Evolutionary conservation across 495 filamentous ascomycete species (phyloP).

Genomic region (Aspergillus campestris): DNA sequence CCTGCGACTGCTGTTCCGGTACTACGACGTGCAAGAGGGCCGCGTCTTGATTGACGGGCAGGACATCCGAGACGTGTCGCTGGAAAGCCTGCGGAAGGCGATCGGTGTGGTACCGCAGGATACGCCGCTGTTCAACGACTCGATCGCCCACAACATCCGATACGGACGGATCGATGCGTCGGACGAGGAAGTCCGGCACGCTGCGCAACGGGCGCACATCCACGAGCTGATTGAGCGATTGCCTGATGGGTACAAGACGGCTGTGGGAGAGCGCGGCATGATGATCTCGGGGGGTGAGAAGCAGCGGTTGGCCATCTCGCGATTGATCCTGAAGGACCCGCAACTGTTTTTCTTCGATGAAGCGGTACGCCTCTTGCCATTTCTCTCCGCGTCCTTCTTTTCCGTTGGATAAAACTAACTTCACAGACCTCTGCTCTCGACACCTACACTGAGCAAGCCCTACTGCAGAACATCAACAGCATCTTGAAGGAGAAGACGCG

Average conservation of each 20-base stretch:
- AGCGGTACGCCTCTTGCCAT: slow-evolving; percentile 49
- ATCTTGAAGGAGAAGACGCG: slow-evolving; percentile 82
- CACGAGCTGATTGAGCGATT: slow-evolving; percentile 70
- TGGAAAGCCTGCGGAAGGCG: slow-evolving; percentile 72
- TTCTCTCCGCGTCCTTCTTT: background rate
- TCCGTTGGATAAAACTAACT: slow-evolving; percentile 7
- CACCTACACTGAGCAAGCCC: slow-evolving; percentile 87
- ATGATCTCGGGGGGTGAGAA: slow-evolving; percentile 99
- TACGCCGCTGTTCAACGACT: slow-evolving; percentile 93
- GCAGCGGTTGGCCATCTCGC: slow-evolving; percentile 80
- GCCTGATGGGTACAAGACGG: slow-evolving; percentile 83
- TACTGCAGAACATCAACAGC: slow-evolving; percentile 89
- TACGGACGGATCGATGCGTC: slow-evolving; percentile 85
- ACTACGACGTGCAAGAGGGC: slow-evolving; percentile 83
- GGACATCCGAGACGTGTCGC: slow-evolving; percentile 72
- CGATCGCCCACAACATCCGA: slow-evolving; percentile 87
- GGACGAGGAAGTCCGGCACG: slow-evolving; percentile 61
- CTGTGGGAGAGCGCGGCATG: slow-evolving; percentile 91
- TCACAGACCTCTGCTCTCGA: slow-evolving; percentile 78
- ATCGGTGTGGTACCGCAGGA: slow-evolving; percentile 98
- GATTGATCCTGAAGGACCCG: slow-evolving; percentile 85
- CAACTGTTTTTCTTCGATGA: slow-evolving; percentile 95
- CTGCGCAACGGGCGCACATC: slow-evolving; percentile 73
- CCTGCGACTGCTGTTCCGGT: slow-evolving; percentile 83
- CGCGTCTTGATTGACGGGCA: slow-evolving; percentile 89